These are phyloP conservation scores for Cudoniella acicularis DNA, from an alignment of 495 filamentous ascomycete genomes.

Conservation along the genomic window DNA sequence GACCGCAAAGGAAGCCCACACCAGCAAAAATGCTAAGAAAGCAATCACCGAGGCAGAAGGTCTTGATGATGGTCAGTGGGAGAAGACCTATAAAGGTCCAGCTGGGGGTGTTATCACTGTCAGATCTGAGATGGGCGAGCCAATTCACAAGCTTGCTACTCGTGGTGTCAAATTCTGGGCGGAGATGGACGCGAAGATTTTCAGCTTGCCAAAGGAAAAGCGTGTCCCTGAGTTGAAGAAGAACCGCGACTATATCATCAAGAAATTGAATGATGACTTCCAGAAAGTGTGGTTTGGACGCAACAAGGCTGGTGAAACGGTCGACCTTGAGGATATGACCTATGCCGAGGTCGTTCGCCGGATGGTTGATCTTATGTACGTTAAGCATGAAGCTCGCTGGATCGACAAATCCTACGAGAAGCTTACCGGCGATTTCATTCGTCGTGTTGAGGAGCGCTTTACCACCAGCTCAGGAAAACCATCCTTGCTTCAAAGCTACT, in stretches of 20 bases:
- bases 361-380: constrained; percentile 95
- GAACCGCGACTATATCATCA: constrained; percentile 90
- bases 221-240: constrained; percentile 89
- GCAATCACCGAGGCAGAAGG: constrained; percentile 90
- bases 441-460: constrained; percentile 93
- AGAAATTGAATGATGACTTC: constrained; percentile 96
- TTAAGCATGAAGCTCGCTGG: constrained; percentile 91
- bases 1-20: constrained; percentile 93
- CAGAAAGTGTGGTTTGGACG: constrained; percentile 98
- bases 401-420: constrained; percentile 81
- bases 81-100: constrained; percentile 91
- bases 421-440: constrained; percentile 91
- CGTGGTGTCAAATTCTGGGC: constrained; percentile 94
- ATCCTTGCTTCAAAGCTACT: constrained; percentile 80
- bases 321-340: constrained; percentile 98
- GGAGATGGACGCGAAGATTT: constrained; percentile 97
- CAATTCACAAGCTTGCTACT: constrained; percentile 96
- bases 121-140: constrained; percentile 97
- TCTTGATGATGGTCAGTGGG: constrained; percentile 86
- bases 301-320: constrained; percentile 75
- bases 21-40: constrained; percentile 88
- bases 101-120: constrained; percentile 97
- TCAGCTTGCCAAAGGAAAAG: constrained; percentile 93
- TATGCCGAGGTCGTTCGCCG: constrained; percentile 88
- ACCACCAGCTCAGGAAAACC: constrained; percentile 59